Base-by-base conservation (phyloP, 352 stramenopile genomes). In the Phytophthora crassamura region DNA sequence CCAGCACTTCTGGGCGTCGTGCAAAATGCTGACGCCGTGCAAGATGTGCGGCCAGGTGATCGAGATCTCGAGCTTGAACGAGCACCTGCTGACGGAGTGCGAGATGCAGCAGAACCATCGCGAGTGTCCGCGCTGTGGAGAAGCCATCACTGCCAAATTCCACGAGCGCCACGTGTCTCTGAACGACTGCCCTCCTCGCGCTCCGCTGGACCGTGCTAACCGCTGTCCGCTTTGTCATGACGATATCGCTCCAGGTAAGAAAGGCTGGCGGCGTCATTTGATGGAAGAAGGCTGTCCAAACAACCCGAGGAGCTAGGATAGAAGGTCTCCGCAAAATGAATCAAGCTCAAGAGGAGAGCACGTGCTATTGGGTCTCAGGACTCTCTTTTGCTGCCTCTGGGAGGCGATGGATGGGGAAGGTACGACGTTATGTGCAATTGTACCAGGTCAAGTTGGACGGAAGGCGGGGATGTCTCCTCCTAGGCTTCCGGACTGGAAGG, bases 41-140 rank as follows among this genome's bases (percentile, higher is more conserved):
- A 90, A 92, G 41, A 94, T 97, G 80, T 98, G 93, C 59, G 89
- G 89, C 11, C 93, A 98, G 72, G 88, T 97, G 51, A 97, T 98
- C 54, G 93, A 98, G 66, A 96, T 98, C 11, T 74, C 85, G 2
- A 81, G 79, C 8, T 65, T 98, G 16, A 95, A 96, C 47, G 92
- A 98, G 36, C 93, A 98, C 59, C 63, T 98, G 28, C 74, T 98
- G 36, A 74, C 72, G 25, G 92, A 98, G 59, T 98, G 93, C 54
- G 89, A 97, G 59, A 77, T 87, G 39, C 87, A 89, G 43, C 78
- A 85, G 41, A 94, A 95, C 69, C 87, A 95, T 61, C 78, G 84
- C 45, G 74, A 91, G 28, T 97, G 89, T 49, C 81, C 75, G 7
- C 82, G 85, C 7, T 97, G 89, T 47, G 79, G 83, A 22, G 89